Base-by-base conservation (phyloP, 2,329 filamentous ascomycete species). In the Arthrobotrys sinensis region DNA sequence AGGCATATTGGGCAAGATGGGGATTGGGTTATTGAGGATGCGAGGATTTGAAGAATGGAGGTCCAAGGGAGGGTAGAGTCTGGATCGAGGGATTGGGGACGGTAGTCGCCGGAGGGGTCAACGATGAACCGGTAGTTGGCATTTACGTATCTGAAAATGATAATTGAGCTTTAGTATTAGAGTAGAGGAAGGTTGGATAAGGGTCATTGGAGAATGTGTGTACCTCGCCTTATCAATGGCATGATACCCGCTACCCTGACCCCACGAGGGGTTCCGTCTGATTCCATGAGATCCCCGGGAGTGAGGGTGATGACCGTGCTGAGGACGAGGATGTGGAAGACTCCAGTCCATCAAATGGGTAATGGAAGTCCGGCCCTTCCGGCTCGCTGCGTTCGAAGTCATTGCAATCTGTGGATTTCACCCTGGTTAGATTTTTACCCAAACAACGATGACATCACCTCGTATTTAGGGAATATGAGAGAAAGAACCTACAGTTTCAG, bases 71-170 rank as follows among this genome's bases (percentile, higher is more conserved):
- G 86, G 82, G 96, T 92, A 57, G 94, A 88, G 84, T 99, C 95
- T 19, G 96, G 92, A 84, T 98, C 93, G 53, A 89, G 88, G 24
- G 93, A 92, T 83, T 98, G 94, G 4, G 89, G 88, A 76, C 89
- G 88, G 83, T 98, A 99, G 82, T 91, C 89, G 73, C 90, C 91
- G 70, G 90, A 88, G 2, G 96, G 95, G 77, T 93, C 91, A 64
- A 99, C 94, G 76, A 99, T 92, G 84, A 99, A 99, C 70, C 96
- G 92, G 83, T 99, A 99, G 84, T 99, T 99, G 80, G 96, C 94
- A 84, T 99, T 94, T 14, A 99, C 91, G 81, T 93, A 94, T 86
- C 91, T 92, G 73, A 11, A n/a, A 19, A 60, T 36, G 5, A 5
- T 5, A 1, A n/a, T 4, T 7, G 3, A 7, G 28, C n/a, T 43